Evolutionary conservation across 768 basidiomycete species (phyloP), one percentile per base, ranked within the genome.

Genomic region (Leccinum imitatum): DNA sequence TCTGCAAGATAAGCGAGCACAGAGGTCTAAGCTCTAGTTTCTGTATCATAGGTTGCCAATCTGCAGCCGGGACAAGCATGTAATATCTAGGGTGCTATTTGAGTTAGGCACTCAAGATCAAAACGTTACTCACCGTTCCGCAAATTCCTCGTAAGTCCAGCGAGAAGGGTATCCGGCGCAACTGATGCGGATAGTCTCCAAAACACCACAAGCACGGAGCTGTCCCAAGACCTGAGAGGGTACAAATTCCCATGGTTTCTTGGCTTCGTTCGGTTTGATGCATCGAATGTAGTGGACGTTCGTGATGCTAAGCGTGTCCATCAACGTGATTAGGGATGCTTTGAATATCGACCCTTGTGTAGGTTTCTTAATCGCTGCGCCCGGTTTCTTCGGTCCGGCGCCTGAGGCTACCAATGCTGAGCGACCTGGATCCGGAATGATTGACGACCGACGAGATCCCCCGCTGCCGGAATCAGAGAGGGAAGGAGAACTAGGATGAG

Each of bases 241-340:
- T 30, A 90, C 86, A 69, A 98, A 95, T 71, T 95, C 93, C 97
- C 97, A 99, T 39, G 97, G 94, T 56, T 82, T 86, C 79, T 99
- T 99, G 63, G 84, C 82, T 70, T 99, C 97, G 72, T 99, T 99
- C 3, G 97, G 97, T 74, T 99, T 99, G 80, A 99, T 98, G 74
- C 97, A 99, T 51, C 97, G 87, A 70, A 99, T 99, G 71, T 99
- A 99, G 71, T 99, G 97, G 1, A 98, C 97, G 68, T 99, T 98
- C 13, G 97, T 99, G 60, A 92, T 89, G 68, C 92, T 90, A 64
- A 99, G 88, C 0, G 97, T 99, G 39, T 97, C 95, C 96, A 99
- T 99, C 48, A 99, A 79, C 52, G 86, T 89, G 71, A 91, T 89
- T 55, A 99, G 78, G 0, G 95, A 98, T 2, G 90, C 86, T 73